These are phyloP conservation scores for Chlorella sp. DNA, from an alignment of 139 green algal genomes.

Conservation along the genomic window DNA sequence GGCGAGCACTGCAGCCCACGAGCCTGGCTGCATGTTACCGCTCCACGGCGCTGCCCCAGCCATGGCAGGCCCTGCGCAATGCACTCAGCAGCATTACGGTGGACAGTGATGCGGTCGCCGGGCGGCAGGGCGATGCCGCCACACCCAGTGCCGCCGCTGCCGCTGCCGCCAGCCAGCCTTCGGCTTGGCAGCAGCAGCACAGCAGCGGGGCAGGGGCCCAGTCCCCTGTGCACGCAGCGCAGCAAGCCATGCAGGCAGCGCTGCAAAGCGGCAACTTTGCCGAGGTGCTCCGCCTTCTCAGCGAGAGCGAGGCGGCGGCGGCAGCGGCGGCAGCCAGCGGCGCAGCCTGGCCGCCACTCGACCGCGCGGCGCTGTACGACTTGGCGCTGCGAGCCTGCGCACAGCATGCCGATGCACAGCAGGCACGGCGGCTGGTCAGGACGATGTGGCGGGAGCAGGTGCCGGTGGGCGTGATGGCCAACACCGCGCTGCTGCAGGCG, in stretches of 20 bases:
- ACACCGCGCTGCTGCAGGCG: not conserved
- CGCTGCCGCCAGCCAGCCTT: not conserved
- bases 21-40: not conserved
- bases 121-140: too few species aligned
- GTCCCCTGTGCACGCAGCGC: not conserved
- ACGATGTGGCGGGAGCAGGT: conserved; percentile 24
- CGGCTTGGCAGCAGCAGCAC: not conserved
- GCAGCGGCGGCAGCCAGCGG: not conserved
- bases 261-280: not conserved
- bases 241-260: conserved; percentile 1
- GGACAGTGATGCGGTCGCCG: not conserved
- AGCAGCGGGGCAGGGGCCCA: not conserved
- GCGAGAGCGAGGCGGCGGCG: not conserved
- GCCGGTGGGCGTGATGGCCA: conserved; percentile 16
- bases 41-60: not conserved
- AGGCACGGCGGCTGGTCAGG: not conserved
- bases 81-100: not conserved
- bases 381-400: not conserved
- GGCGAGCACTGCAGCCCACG: not conserved
- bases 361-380: conserved; percentile 20
- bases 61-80: not conserved
- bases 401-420: not conserved
- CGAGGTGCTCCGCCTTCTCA: conserved; percentile 11
- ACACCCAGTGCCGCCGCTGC: not conserved
- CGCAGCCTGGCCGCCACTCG: not conserved